Percentiles rank a stretch among this genome's conserved stretches.
phyloP scores from a whole-genome alignment of 768 basidiomycete genomes.

The Tylopilus rubrobrunneus region DNA sequence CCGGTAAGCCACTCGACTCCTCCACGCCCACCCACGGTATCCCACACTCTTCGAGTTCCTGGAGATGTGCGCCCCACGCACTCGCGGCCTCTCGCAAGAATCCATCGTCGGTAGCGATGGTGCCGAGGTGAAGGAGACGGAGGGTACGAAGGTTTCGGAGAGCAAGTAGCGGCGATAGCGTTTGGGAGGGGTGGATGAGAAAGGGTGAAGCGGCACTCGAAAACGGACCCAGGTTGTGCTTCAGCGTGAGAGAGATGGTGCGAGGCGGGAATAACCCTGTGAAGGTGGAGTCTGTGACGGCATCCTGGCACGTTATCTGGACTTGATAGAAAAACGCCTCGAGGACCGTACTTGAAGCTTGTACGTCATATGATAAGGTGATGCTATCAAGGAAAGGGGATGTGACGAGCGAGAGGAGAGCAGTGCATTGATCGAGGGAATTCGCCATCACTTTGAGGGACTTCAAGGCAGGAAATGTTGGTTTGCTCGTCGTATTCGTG shows the following conservation, averaged over 20 bases:
- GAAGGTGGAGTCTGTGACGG: neutral
- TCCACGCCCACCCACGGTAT: conserved; percentile 26
- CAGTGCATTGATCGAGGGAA: conserved; percentile 28
- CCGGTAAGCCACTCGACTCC: conserved; percentile 8
- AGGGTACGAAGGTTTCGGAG: conserved; percentile 19
- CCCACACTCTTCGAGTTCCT: conserved; percentile 26
- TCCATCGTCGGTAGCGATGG: conserved; percentile 25
- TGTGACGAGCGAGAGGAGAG: conserved; percentile 21
- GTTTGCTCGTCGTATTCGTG: neutral
- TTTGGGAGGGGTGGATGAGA: conserved; percentile 22
- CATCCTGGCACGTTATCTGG: conserved; percentile 12
- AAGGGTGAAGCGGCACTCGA: conserved; percentile 22
- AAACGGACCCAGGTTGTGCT: conserved; percentile 22
- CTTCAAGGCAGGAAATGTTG: conserved; percentile 21
- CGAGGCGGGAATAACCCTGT: neutral
- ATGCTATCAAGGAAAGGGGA: conserved; percentile 22
- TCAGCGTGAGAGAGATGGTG: conserved; percentile 23
- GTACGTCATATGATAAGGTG: conserved; percentile 25
- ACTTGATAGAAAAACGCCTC: conserved; percentile 24
- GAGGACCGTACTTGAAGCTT: conserved; percentile 20
- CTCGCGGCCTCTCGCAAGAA: conserved; percentile 25
- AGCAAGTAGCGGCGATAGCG: conserved; percentile 22
- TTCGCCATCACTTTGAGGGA: conserved; percentile 22
- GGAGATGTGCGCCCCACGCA: conserved; percentile 26
- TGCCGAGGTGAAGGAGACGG: conserved; percentile 24